These are phyloP conservation scores for Hypoxylon sp. DNA, from an alignment of 2,329 filamentous ascomycete species.

Conservation along the genomic window DNA sequence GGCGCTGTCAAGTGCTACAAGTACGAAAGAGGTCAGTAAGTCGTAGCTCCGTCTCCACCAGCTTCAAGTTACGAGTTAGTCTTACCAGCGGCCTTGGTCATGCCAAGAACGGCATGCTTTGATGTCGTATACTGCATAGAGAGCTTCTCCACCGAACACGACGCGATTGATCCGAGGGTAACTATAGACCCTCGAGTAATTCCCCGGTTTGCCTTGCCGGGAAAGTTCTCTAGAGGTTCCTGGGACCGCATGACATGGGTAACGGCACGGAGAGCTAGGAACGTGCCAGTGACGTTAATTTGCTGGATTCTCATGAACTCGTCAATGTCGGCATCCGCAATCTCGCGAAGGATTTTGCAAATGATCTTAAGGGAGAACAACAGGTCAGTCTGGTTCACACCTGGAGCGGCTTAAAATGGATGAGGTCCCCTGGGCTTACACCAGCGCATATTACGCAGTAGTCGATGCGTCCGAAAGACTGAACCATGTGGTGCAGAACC, in stretches of 20 bases:
- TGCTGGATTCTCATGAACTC: slow-evolving; percentile 32
- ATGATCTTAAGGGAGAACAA: neutral
- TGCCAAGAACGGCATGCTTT: slow-evolving; percentile 33
- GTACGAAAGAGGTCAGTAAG: neutral
- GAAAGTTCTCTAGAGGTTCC: slow-evolving; percentile 17
- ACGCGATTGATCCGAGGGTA: slow-evolving; percentile 26
- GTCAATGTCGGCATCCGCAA: slow-evolving; percentile 25
- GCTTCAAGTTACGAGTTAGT: neutral
- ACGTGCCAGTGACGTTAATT: slow-evolving; percentile 32
- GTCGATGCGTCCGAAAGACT: slow-evolving; percentile 33
- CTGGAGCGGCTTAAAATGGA: neutral
- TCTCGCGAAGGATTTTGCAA: neutral
- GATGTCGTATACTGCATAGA: slow-evolving; percentile 29
- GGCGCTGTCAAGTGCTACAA: neutral
- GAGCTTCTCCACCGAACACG: neutral
- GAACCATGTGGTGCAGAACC: slow-evolving; percentile 8
- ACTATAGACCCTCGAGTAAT: slow-evolving; percentile 30
- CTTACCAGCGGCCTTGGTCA: slow-evolving; percentile 15
- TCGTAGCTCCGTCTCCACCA: neutral
- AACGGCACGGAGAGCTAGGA: slow-evolving; percentile 14
- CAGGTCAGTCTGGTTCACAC: neutral
- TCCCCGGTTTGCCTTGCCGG: slow-evolving; percentile 7
- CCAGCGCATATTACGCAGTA: slow-evolving; percentile 33
- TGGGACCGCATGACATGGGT: slow-evolving; percentile 30
- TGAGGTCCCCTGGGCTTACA: slow-evolving; percentile 13